Evolutionary conservation across 495 filamentous ascomycete genomes (phyloP).

Genomic region (Aspergillus carlsbadensis): DNA sequence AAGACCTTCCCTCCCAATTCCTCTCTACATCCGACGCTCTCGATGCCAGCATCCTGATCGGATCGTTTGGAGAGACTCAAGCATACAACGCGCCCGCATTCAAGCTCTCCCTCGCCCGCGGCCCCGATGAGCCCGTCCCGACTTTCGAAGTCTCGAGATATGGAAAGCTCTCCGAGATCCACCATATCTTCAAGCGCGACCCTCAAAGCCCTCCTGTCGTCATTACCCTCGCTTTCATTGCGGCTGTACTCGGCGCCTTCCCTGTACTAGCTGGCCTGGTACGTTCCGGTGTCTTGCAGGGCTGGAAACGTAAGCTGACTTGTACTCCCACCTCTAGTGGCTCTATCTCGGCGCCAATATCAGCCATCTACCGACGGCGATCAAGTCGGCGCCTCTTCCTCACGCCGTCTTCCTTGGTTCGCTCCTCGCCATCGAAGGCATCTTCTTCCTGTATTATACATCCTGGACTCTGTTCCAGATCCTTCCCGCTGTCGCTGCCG

Average conservation of each 20-base stretch:
- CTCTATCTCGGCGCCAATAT: conserved; percentile 79
- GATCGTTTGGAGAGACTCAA: conserved; percentile 75
- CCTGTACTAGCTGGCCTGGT: conserved; percentile 71
- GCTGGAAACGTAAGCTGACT: conserved; percentile 2
- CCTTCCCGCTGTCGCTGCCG: conserved; percentile 67
- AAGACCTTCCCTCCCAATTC: conserved; percentile 85
- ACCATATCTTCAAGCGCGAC: conserved; percentile 84
- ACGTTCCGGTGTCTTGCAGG: conserved; percentile 27
- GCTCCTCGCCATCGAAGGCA: conserved; percentile 78
- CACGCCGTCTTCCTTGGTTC: conserved; percentile 82
- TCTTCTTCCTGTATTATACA: conserved; percentile 94
- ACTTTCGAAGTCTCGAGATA: conserved; percentile 67
- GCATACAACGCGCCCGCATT: conserved; percentile 65
- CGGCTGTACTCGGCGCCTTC: conserved; percentile 67
- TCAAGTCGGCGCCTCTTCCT: conserved; percentile 69
- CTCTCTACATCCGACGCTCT: conserved; percentile 64
- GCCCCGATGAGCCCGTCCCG: conserved; percentile 60
- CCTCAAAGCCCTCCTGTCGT: conserved; percentile 79
- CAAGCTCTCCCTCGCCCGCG: conserved; percentile 60
- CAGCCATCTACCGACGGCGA: conserved; percentile 71
- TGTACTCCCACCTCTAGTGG: conserved; percentile 54
- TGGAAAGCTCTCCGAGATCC: conserved; percentile 78
- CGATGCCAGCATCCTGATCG: conserved; percentile 76
- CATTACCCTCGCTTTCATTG: conserved; percentile 74
- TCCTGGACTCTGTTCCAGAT: conserved; percentile 92